Conservation (phyloP, 2,329 filamentous ascomycete species). For the Penicillium hordei region DNA sequence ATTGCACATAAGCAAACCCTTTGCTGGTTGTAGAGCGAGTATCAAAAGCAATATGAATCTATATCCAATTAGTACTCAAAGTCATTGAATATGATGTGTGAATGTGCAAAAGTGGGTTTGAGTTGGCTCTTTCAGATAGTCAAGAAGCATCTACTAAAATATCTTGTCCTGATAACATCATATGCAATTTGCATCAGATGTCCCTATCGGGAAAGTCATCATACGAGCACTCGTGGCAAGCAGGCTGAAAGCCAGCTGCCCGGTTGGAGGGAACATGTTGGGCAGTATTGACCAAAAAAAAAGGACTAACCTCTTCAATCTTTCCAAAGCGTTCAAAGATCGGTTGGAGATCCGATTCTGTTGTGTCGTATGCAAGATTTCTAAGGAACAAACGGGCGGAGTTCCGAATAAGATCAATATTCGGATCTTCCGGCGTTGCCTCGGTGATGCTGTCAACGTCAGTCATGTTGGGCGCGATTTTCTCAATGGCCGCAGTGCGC, state of each 20-base stretch:
- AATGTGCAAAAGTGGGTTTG: constrained; percentile 28
- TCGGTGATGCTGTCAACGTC: constrained; percentile 17
- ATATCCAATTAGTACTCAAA: constrained; percentile 45
- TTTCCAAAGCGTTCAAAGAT: constrained; percentile 70
- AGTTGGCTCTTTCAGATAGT: constrained; percentile 66
- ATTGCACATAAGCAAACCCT: constrained; percentile 87
- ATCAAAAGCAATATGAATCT: constrained; percentile 86
- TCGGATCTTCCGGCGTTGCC: constrained; percentile 35
- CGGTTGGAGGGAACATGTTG: background rate
- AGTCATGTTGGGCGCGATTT: constrained; percentile 11
- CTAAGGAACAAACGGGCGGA: constrained; percentile 82
- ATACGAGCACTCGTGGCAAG: constrained; percentile 50
- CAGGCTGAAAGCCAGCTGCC: constrained; percentile 18
- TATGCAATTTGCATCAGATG: constrained; percentile 88
- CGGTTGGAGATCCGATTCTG: constrained; percentile 71
- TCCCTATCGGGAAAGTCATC: constrained; percentile 99
- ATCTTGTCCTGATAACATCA: constrained; percentile 89
- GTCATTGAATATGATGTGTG: constrained; percentile 24
- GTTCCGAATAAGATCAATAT: constrained; percentile 64
- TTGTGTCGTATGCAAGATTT: constrained; percentile 80
- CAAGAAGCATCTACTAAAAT: constrained; percentile 99
- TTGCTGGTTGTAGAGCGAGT: constrained; percentile 70
- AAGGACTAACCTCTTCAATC: constrained; percentile 77
- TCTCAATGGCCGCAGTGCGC: constrained; percentile 22
- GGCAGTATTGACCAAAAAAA: constrained; percentile 8